These are phyloP conservation scores for Carex parvula DNA, from an alignment of 176 grass and related monocot species.

Conservation along the genomic window DNA sequence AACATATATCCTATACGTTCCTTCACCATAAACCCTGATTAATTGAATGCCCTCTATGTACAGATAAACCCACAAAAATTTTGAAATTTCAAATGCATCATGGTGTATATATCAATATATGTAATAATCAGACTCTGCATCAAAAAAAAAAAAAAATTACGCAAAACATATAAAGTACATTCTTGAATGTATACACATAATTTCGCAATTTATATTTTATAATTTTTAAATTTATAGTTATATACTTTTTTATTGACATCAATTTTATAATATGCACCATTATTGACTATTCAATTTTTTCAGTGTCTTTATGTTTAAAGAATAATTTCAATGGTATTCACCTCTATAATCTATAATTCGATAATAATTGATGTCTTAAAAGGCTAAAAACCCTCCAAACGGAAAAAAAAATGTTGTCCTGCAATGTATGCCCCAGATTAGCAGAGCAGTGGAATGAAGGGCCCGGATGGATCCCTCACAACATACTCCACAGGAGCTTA, in stretches of 20 bases:
- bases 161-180: not conserved
- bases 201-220: too few species aligned
- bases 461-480: not conserved
- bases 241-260: not conserved
- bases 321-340: too few species aligned
- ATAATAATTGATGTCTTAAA: not conserved
- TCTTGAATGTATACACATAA: not conserved
- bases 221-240: not conserved
- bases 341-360: not conserved
- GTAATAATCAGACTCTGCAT: constrained; percentile 20
- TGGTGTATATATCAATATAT: too few species aligned
- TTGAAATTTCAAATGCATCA: too few species aligned
- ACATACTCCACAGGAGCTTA: not conserved
- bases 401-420: not conserved
- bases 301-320: not conserved
- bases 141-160: not conserved
- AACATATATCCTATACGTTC: too few species aligned
- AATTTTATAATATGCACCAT: not conserved
- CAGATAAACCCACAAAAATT: too few species aligned
- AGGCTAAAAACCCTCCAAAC: not conserved
- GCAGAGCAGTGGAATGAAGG: not conserved
- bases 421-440: not conserved
- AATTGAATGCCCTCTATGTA: too few species aligned
- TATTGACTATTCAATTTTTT: not conserved
- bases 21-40: too few species aligned